Evolutionary conservation across 2,329 filamentous ascomycete species (phyloP).

Genomic region (Talaromyces sp.): DNA sequence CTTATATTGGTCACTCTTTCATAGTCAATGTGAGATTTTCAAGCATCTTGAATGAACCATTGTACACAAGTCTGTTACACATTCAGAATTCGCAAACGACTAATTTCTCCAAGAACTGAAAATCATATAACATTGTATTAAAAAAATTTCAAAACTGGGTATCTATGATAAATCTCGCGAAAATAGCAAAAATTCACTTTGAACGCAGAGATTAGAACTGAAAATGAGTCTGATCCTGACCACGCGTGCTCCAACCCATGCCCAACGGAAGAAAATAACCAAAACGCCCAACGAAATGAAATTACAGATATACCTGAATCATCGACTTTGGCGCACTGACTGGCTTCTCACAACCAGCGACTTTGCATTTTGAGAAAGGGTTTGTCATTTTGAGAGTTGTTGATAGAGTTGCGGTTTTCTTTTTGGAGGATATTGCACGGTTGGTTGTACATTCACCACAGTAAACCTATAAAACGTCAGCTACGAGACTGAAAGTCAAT

Average conservation of each 20-base stretch:
- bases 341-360: slow-evolving; percentile 40
- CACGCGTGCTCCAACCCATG: background rate
- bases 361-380: slow-evolving; percentile 45
- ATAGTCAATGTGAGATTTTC: background rate
- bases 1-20: background rate
- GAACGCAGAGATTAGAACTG: background rate
- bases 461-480: slow-evolving; percentile 39
- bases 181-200: slow-evolving; percentile 1
- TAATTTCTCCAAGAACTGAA: background rate
- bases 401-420: slow-evolving; percentile 30
- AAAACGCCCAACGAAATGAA: slow-evolving; percentile 5
- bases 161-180: slow-evolving; percentile 13
- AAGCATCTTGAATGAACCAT: background rate
- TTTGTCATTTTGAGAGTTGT: slow-evolving; percentile 29
- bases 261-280: background rate
- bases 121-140: background rate
- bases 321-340: slow-evolving; percentile 41
- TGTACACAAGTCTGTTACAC: background rate
- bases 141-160: slow-evolving; percentile 2
- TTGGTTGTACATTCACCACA: slow-evolving; percentile 48
- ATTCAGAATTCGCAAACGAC: background rate
- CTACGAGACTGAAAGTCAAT: background rate
- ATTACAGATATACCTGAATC: slow-evolving; percentile 49
- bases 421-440: slow-evolving; percentile 29
- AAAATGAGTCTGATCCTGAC: background rate